phyloP scores from a whole-genome alignment of 441 rosid genomes.

The Theobroma grandiflorum region DNA sequence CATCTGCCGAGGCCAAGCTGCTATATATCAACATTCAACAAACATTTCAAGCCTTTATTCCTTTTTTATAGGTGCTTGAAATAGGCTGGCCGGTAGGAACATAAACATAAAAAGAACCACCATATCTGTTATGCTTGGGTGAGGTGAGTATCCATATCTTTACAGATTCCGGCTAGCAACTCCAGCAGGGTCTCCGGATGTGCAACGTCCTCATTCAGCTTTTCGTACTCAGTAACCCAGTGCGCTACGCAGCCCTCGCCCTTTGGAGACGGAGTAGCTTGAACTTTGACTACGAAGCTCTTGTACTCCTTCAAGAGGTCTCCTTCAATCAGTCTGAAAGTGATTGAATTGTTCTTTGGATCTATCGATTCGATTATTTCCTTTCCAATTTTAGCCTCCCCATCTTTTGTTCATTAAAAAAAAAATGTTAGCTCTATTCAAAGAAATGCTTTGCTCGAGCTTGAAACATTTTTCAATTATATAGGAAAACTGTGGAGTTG shows the following conservation, averaged over 20 bases:
- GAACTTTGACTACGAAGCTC: conserved; percentile 22
- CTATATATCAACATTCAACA: no score
- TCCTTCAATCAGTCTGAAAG: conserved; percentile 27
- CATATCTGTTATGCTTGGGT: neutral
- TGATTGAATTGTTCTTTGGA: conserved; percentile 31
- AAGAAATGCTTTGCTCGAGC: no score
- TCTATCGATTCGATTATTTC: conserved; percentile 40
- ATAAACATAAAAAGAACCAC: no score
- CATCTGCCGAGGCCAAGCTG: no score
- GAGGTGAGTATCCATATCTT: conserved; percentile 23
- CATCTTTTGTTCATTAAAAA: conserved; percentile 26
- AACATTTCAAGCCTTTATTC: no score
- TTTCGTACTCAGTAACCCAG: conserved; percentile 28
- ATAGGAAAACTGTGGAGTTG: no score
- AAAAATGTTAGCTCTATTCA: no score
- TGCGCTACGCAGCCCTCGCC: conserved; percentile 1
- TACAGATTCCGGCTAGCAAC: neutral
- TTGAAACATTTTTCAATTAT: no score
- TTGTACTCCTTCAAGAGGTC: conserved; percentile 37
- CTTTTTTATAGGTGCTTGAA: no score
- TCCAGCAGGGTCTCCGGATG: conserved; percentile 14
- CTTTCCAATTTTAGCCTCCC: conserved; percentile 32
- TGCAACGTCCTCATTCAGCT: conserved; percentile 7
- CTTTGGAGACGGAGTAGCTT: neutral
- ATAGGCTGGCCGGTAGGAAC: no score